Conservation (phyloP, 2,329 filamentous ascomycete species). For the Triangularia verruculosa region DNA sequence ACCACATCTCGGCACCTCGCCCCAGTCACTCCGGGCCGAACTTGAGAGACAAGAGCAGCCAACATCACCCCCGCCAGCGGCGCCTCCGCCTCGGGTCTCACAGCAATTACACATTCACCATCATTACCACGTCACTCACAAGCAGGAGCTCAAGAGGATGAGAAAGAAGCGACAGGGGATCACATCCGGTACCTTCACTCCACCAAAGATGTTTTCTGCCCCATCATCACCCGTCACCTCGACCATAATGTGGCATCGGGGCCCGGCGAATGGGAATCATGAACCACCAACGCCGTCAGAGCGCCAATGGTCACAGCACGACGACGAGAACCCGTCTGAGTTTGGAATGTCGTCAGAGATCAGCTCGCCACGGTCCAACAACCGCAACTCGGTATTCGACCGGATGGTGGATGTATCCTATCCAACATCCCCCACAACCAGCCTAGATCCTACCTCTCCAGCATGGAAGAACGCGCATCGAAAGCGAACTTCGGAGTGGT, state of each 20-base stretch:
- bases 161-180: conserved; percentile 72
- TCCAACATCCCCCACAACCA: conserved; percentile 80
- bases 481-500: conserved; percentile 56
- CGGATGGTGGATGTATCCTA: conserved; percentile 66
- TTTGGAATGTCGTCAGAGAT: conserved; percentile 70
- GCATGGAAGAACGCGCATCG: conserved; percentile 51
- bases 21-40: conserved; percentile 67
- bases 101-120: conserved; percentile 91
- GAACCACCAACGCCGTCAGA: conserved; percentile 37
- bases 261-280: conserved; percentile 27
- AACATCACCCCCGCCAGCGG: conserved; percentile 27
- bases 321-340: conserved; percentile 60
- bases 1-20: conserved; percentile 33
- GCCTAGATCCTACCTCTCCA: conserved; percentile 64
- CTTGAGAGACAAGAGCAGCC: conserved; percentile 51
- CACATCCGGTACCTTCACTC: conserved; percentile 60
- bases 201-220: conserved; percentile 38
- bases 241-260: conserved; percentile 38
- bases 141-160: conserved; percentile 58
- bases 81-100: conserved; percentile 44
- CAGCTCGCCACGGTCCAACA: conserved; percentile 75
- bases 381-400: conserved; percentile 77
- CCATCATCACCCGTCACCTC: conserved; percentile 43
- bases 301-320: conserved; percentile 60
- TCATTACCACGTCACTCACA: conserved; percentile 75